Evolutionary conservation across 495 filamentous ascomycete genomes (phyloP), one percentile per base, ranked within the genome.

Genomic region (Penicillium turbatum): DNA sequence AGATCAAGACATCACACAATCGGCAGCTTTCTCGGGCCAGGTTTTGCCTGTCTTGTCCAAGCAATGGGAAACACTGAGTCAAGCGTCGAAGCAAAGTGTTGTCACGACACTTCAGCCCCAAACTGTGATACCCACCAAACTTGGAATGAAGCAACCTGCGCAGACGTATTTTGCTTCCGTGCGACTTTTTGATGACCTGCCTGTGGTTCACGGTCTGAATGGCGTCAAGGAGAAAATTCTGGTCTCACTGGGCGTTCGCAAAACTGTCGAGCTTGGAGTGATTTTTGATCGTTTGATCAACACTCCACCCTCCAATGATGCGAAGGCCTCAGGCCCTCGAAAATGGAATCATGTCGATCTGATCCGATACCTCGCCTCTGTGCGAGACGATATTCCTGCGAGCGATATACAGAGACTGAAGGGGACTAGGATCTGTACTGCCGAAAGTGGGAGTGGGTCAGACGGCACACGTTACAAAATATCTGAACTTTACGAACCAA

Each of bases 331-430:
- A n/a, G 49, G 49, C 13, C 51, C 63, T 12, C 59, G 52, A 15
- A 89, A 86, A 76, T 96, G 88, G 89, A 95, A 85, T 57, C 93
- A 97, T 65, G 84, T 95, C 40, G 92, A 97, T 59, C 78, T 99
- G 13, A 92, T 99, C 69, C 88, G 86, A 54, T 99, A 99, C 60
- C 80, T 99, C 37, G 81, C 89, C 9, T 92, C 90, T 13, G 91
- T 99, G 8, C 81, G 82, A 47, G 82, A 90, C 42, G 95, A 99
- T 63, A 96, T 99, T 49, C 95, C 93, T 8, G 60, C 70, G 10
- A 86, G 85, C 30, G 95, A 99, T 67, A 80, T 97, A 48, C 84
- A 82, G 55, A 86, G 86, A 55, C 80, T 99, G 27, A 87, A 77
- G 32, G 77, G 80, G 29, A 88, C 88, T 1, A 82, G 81, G 19